Conservation (phyloP, 176 grass and related monocot genomes). For the Zea mays region Zm-B73-REFERENCE-NAM-5.0 NC_050096.1:14145001-14145500, state of each 20-base stretch:
- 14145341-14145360: no score
- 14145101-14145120: background rate
- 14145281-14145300: no score
- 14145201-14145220: background rate
- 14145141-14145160: background rate
- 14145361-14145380: no score
- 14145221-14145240: slow-evolving; percentile 9
- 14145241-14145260: background rate
- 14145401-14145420: no score
- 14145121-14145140: slow-evolving; percentile 19
- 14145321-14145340: no score
- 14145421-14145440: no score
- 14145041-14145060: background rate
- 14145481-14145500: no score
- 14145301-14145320: no score
- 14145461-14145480: no score
- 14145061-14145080: background rate
- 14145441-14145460: no score
- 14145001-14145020: slow-evolving; percentile 40
- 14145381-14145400: no score
- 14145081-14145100: background rate
- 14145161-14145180: background rate
- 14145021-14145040: background rate
- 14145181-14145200: background rate
- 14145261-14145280: no score